Base-by-base conservation (phyloP, 129 eudicot genomes). In the Flaveria sonorensis region DNA sequence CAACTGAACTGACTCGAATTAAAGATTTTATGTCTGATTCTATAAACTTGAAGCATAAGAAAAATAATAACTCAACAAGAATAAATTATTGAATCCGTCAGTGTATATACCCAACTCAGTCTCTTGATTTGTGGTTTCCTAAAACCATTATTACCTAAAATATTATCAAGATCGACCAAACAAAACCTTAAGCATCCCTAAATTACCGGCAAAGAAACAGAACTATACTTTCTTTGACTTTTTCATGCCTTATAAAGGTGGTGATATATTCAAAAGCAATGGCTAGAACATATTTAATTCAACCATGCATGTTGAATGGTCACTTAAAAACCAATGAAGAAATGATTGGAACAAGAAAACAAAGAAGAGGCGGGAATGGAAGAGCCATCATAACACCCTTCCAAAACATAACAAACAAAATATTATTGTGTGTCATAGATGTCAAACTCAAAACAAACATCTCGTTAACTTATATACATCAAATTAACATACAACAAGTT, bases 241-340 rank as follows among this genome's bases (percentile, higher is more conserved):
- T 45, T 45, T 48, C n/a, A 48, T 48, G 50, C 15, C 14, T 48
- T 48, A 2, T 13, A 48, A 48, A 48, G 53, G 53, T 48, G n/a
- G 53, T 13, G n/a, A 12, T 14, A 48, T 48, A 48, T 12, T 14
- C 53, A 48, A 48, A 48, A 48, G 53, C 53, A 48, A 45, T 53
- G 7, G 24, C 26, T 18, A 53, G 62, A 19, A 20, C 63, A 57
- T 57, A 57, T 57, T 9, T 19, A 57, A 57, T 20, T 57, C 30
- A 57, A 57, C 30, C 63, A 57, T 57, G 63, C 30, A 57, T 19
- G 62, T 56, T 56, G 62, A 56, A 10, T 56, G 62, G 62, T 20
- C 7, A 56, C 28, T 56, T 56, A 56, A 18, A 56, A 55, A 19
- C 51, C 51, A 46, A 46, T 10, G 15, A 46, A 46, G 14, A 42